Evolutionary conservation across 2,329 filamentous ascomycete species (phyloP), one percentile per base, ranked within the genome.

Genomic region (Trematosphaeria pertusa): DNA sequence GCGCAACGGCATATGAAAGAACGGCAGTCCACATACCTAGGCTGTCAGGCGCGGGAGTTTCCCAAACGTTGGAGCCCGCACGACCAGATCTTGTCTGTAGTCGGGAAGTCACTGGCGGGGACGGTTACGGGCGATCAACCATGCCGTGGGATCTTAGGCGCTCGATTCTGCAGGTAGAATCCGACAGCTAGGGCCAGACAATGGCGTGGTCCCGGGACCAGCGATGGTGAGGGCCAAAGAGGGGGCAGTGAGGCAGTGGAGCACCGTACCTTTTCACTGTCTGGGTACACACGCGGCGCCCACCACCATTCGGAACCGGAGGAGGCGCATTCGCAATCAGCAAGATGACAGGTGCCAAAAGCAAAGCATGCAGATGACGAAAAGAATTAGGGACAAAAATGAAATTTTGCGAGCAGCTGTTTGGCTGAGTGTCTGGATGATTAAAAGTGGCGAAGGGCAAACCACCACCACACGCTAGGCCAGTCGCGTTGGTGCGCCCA

Each of bases 401-500:
- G 59, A 57, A 66, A 58, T 63, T 65, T 62, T 64, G 50, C 53
- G 54, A 49, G 37, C 52, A 57, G 58, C 56, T 69, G 59, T 67
- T 59, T 69, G 67, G 65, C 59, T 66, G 61, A 58, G 55, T 50
- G 54, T 54, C 55, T 64, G 57, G 58, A 64, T 65, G 62, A 69
- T 69, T 64, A 71, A 70, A 70, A 70, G 67, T 70, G 68, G 68
- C 68, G 63, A 71, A 62, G 61, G 58, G 28, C 43, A 46, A 30
- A 30, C 34, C 31, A 36, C 34, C 53, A 65, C 47, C 42, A 51
- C 48, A 59, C 66, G 59, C 65, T 69, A 67, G 64, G 61, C 48
- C 47, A 57, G 54, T 47, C 43, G 56, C 51, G 55, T 56, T 60
- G 48, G 55, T 50, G 56, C 56, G 54, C 56, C 62, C 56, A 58